Evolutionary conservation across 768 basidiomycete species (phyloP).

Genomic region (Punctularia strigosozonata): DNA sequence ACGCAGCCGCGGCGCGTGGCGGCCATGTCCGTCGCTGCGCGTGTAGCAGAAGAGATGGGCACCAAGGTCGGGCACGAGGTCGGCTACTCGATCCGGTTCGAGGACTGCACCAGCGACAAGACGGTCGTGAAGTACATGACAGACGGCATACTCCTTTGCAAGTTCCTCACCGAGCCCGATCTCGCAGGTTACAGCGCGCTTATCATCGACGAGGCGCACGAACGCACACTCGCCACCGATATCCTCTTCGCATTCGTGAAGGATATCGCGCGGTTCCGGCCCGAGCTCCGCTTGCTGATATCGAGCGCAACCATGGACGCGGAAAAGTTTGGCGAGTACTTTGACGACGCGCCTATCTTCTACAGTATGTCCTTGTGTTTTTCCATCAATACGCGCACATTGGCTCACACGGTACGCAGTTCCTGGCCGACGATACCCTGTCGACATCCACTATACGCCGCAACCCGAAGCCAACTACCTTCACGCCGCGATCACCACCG

Average conservation of each 20-base stretch:
- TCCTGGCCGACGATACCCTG: slow-evolving; percentile 93
- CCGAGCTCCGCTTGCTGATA: slow-evolving; percentile 86
- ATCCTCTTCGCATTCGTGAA: slow-evolving; percentile 97
- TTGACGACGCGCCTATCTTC: slow-evolving; percentile 92
- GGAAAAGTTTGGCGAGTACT: slow-evolving; percentile 96
- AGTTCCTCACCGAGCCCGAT: slow-evolving; percentile 96
- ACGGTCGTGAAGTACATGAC: slow-evolving; percentile 99
- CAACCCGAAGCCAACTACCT: slow-evolving; percentile 99
- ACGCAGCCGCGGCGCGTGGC: slow-evolving; percentile 98
- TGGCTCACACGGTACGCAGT: slow-evolving; percentile 35
- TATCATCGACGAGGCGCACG: slow-evolving; percentile 98
- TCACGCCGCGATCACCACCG: slow-evolving; percentile 95
- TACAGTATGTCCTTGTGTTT: slow-evolving; percentile 43
- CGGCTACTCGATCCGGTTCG: slow-evolving; percentile 99
- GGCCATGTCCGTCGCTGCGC: slow-evolving; percentile 98
- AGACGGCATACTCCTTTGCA: slow-evolving; percentile 94
- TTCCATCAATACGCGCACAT: not conserved
- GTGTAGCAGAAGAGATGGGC: slow-evolving; percentile 98
- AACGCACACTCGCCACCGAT: slow-evolving; percentile 94
- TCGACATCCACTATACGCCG: slow-evolving; percentile 97
- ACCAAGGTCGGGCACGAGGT: slow-evolving; percentile 96
- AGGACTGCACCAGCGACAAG: slow-evolving; percentile 99
- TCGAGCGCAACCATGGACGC: slow-evolving; percentile 97
- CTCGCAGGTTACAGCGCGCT: slow-evolving; percentile 88
- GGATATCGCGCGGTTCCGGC: slow-evolving; percentile 96